Percentiles rank a stretch among this genome's conserved stretches.
Evolutionary conservation across 228 moss, liverwort and hornwort species (phyloP).

Genomic region (Sphagnum magellanicum): DNA sequence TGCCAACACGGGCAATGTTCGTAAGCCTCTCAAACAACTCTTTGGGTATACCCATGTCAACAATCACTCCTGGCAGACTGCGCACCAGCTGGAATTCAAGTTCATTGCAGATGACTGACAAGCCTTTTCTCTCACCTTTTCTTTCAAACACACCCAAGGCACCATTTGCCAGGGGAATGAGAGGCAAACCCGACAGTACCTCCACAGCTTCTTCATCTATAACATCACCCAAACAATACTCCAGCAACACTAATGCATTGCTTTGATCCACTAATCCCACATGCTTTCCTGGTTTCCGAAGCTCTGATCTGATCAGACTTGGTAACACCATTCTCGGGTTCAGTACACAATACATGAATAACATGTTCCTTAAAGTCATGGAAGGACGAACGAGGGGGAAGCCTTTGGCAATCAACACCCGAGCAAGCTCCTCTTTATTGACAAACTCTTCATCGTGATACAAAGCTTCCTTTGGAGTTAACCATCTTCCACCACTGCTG

Average conservation of each 20-base stretch:
- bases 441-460: slow-evolving; percentile 83
- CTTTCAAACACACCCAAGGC: slow-evolving; percentile 55
- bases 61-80: slow-evolving; percentile 45
- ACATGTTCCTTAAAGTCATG: slow-evolving; percentile 30
- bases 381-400: slow-evolving; percentile 54
- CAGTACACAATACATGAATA: slow-evolving; percentile 50
- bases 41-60: slow-evolving; percentile 41
- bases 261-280: slow-evolving; percentile 42
- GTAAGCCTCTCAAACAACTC: slow-evolving; percentile 45
- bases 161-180: slow-evolving; percentile 71
- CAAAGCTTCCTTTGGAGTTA: slow-evolving; percentile 53
- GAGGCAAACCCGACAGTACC: slow-evolving; percentile 54
- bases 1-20: slow-evolving; percentile 47
- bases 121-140: slow-evolving; percentile 23
- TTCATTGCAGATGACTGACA: slow-evolving; percentile 46
- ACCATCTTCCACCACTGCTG: slow-evolving; percentile 53
- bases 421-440: slow-evolving; percentile 57
- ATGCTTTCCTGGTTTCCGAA: slow-evolving; percentile 62
- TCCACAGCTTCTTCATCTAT: slow-evolving; percentile 66
- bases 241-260: slow-evolving; percentile 53
- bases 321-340: slow-evolving; percentile 64
- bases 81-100: slow-evolving; percentile 47
- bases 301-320: slow-evolving; percentile 54
- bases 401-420: slow-evolving; percentile 61
- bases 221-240: slow-evolving; percentile 85